These are phyloP conservation scores for Puya raimondii DNA, from an alignment of 176 grass and related monocot species.

Conservation along the genomic window DNA sequence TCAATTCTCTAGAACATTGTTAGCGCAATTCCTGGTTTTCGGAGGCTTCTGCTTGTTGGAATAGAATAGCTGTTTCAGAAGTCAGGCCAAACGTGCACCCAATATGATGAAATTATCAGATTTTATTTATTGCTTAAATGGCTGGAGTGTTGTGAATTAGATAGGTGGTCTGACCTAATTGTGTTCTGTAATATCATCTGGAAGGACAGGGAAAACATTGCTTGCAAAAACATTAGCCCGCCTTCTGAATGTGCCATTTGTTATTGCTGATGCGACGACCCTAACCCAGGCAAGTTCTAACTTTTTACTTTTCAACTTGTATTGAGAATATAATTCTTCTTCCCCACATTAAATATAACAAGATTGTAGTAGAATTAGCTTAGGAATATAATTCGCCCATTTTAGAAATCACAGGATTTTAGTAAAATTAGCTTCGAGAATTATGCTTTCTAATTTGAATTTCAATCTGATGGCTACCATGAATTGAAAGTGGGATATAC, in stretches of 20 bases:
- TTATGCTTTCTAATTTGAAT: background rate
- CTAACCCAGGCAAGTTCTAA: constrained; percentile 70
- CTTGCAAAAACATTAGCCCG: constrained; percentile 93
- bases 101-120: background rate
- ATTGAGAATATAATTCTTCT: constrained; percentile 14
- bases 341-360: background rate
- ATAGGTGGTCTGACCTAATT: constrained; percentile 19
- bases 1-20: too few species aligned
- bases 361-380: too few species aligned
- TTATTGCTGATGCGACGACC: constrained; percentile 91
- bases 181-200: constrained; percentile 25
- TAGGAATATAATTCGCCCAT: background rate
- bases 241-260: constrained; percentile 91
- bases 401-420: background rate
- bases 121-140: background rate
- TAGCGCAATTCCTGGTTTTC: too few species aligned
- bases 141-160: constrained; percentile 4
- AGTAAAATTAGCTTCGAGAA: background rate
- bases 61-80: too few species aligned
- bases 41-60: too few species aligned
- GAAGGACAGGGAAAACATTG: constrained; percentile 86
- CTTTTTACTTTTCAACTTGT: constrained; percentile 22
- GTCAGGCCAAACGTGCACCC: too few species aligned
- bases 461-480: background rate
- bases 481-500: constrained; percentile 5